phyloP scores from a whole-genome alignment of 805 yeast species.

The Candida suzukii region DNA sequence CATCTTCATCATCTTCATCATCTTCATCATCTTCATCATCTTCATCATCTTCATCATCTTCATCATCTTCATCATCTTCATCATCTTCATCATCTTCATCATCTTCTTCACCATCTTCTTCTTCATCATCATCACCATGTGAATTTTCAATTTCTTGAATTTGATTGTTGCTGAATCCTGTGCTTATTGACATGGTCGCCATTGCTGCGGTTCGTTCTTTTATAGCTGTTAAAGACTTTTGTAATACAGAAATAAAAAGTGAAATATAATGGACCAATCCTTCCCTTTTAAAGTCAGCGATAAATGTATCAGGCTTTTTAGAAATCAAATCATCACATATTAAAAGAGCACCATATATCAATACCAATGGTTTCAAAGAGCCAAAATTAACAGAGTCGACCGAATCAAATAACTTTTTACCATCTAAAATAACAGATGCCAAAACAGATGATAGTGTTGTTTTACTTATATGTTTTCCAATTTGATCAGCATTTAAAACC shows the following conservation, averaged over 20 bases:
- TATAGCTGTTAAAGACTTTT: neutral
- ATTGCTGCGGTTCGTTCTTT: neutral
- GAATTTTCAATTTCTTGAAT: constrained; percentile 9
- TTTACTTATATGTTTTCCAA: constrained; percentile 24
- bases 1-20: constrained; percentile 6
- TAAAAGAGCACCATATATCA: constrained; percentile 45
- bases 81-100: constrained; percentile 15
- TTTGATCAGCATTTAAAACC: constrained; percentile 27
- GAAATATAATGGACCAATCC: constrained; percentile 56
- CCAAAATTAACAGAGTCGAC: constrained; percentile 5
- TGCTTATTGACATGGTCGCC: no score
- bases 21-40: constrained; percentile 19
- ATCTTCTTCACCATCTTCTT: constrained; percentile 11
- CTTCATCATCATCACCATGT: constrained; percentile 2
- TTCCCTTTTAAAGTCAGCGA: constrained; percentile 54
- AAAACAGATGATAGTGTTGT: constrained; percentile 40
- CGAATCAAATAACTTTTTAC: constrained; percentile 24
- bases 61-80: constrained; percentile 12
- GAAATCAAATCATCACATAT: constrained; percentile 37
- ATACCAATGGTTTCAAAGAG: constrained; percentile 27
- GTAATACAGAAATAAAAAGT: constrained; percentile 22
- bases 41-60: constrained; percentile 16
- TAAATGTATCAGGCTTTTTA: constrained; percentile 36
- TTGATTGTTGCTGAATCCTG: constrained; percentile 6
- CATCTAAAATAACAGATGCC: constrained; percentile 57